Percentiles rank a stretch among this genome's conserved stretches.
phyloP scores from a whole-genome alignment of 2,329 filamentous ascomycete genomes.

The Hawksworthiomyces lignivorus region DNA sequence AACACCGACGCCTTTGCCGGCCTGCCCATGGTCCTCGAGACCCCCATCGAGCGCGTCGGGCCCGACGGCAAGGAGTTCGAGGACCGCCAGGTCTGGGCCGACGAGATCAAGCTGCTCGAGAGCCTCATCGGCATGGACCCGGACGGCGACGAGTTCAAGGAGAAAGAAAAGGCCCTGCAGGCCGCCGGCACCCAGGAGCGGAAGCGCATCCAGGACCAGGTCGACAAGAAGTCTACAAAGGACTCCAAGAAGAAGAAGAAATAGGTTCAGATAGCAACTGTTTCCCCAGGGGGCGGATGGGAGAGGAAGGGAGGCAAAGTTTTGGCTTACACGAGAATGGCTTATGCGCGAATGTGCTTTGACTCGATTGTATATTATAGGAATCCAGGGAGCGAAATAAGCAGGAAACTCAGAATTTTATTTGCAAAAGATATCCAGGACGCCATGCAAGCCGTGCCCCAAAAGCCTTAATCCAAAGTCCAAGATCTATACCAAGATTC shows the following conservation, averaged over 20 bases:
- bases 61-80: conserved; percentile 60
- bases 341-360: too few relatives aligned
- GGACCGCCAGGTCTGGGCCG: conserved; percentile 79
- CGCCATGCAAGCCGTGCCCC: too few relatives aligned
- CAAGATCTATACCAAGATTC: too few relatives aligned
- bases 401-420: too few relatives aligned
- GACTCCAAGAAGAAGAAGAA: conserved; percentile 35
- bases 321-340: too few relatives aligned
- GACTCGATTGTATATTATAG: background rate
- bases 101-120: conserved; percentile 92
- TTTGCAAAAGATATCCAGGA: too few relatives aligned
- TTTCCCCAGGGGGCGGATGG: too few relatives aligned
- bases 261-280: too few relatives aligned
- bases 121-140: conserved; percentile 76
- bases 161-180: conserved; percentile 57
- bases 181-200: conserved; percentile 64
- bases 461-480: too few relatives aligned
- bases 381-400: too few relatives aligned
- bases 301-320: too few relatives aligned
- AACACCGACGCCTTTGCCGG: conserved; percentile 70
- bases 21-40: conserved; percentile 89
- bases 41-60: conserved; percentile 72
- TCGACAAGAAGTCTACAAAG: conserved; percentile 64
- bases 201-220: conserved; percentile 67
- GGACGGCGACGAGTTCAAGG: conserved; percentile 63